Evolutionary conservation across 192 early-diverging fungal genomes (phyloP).

Genomic region (Coemansia umbellata): DNA sequence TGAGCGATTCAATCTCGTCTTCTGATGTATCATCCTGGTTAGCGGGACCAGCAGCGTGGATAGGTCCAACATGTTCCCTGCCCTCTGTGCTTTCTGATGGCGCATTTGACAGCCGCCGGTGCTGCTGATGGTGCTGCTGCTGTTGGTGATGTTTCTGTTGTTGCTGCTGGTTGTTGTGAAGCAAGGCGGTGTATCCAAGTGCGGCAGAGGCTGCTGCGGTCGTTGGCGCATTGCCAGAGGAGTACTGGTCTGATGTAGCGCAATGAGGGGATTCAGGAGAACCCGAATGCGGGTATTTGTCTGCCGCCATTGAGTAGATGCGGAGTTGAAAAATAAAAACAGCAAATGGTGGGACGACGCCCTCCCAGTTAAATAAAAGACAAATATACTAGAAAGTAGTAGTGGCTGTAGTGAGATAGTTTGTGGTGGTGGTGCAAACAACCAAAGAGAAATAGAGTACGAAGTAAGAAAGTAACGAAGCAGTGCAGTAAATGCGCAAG

Average conservation of each 20-base stretch:
- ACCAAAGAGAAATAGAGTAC: too few species aligned
- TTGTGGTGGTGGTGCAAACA: too few species aligned
- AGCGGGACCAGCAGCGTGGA: conserved; percentile 8
- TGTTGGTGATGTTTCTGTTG: conserved; percentile 4
- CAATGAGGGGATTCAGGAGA: conserved; percentile 17
- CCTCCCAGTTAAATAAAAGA: not conserved
- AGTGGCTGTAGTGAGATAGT: too few species aligned
- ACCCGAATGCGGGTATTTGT: conserved; percentile 24
- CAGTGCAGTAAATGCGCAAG: too few species aligned
- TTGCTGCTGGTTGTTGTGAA: conserved; percentile 20
- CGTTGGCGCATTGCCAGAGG: conserved; percentile 4
- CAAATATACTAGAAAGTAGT: too few species aligned
- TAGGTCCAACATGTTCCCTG: conserved; percentile 14
- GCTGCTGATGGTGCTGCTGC: conserved; percentile 12
- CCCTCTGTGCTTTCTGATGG: conserved; percentile 32
- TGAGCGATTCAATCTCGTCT: conserved; percentile 48
- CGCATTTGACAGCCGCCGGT: conserved; percentile 39
- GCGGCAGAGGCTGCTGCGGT: conserved; percentile 26
- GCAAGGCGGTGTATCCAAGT: conserved; percentile 15
- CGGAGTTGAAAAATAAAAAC: conserved; percentile 4
- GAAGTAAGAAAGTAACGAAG: too few species aligned
- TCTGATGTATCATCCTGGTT: conserved; percentile 31
- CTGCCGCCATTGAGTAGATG: conserved; percentile 25
- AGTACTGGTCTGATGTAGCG: conserved; percentile 20
- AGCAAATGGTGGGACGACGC: not conserved